Evolutionary conservation across 768 basidiomycete genomes (phyloP).

Genomic region (Kwoniella mangroviensis): DNA sequence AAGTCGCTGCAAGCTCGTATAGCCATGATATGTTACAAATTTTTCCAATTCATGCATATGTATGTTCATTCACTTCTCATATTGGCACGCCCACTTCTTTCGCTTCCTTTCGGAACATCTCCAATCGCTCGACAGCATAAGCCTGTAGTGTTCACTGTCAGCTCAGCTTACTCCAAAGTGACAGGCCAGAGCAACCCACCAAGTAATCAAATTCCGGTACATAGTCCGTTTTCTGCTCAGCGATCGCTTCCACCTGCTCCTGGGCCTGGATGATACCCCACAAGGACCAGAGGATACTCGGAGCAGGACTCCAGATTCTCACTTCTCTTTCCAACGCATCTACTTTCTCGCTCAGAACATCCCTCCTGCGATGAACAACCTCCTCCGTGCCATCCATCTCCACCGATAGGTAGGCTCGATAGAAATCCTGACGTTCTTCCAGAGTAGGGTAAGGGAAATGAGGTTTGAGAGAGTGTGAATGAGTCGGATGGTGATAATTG

Average conservation of each 20-base stretch:
- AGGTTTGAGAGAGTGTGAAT: conserved; percentile 57
- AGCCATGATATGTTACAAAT: neutral
- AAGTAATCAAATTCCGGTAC: conserved; percentile 83
- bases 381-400: conserved; percentile 50
- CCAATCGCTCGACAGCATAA: conserved; percentile 66
- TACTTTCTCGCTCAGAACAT: conserved; percentile 62
- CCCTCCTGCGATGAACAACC: conserved; percentile 35
- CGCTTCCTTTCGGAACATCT: conserved; percentile 60
- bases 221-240: conserved; percentile 57
- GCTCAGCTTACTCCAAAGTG: neutral
- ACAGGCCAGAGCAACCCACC: conserved; percentile 36
- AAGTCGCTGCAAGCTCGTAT: too few species aligned
- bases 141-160: conserved; percentile 49
- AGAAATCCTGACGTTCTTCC: conserved; percentile 79
- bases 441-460: conserved; percentile 72
- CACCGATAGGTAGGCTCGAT: conserved; percentile 74
- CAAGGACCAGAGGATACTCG: conserved; percentile 88
- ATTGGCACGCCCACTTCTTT: conserved; percentile 49
- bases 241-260: conserved; percentile 58
- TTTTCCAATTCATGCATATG: neutral
- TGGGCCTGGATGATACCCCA: conserved; percentile 91
- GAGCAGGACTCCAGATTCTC: conserved; percentile 82
- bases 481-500: conserved; percentile 71
- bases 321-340: conserved; percentile 76
- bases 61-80: neutral